Evolutionary conservation across 352 stramenopile genomes (phyloP).

Genomic region (Globisporangium spiculum): DNA sequence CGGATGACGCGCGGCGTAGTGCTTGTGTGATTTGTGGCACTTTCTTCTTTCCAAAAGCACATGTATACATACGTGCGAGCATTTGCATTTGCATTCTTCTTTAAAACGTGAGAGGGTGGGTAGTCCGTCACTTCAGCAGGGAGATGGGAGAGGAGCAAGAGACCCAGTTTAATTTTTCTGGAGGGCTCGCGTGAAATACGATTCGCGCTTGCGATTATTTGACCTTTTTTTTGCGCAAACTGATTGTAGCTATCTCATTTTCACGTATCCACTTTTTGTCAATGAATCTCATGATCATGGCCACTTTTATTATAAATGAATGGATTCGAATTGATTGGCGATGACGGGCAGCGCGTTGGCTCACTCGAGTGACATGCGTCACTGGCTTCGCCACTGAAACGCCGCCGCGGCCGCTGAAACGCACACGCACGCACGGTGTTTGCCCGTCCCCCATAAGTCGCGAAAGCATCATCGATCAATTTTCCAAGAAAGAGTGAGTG

Average conservation of each 20-base stretch:
- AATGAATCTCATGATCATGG: neutral
- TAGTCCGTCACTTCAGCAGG: neutral
- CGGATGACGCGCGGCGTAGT: neutral
- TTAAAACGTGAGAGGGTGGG: neutral
- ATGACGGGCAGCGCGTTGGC: neutral
- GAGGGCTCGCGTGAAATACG: neutral
- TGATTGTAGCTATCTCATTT: neutral
- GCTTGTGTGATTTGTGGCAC: neutral
- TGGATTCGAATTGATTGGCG: neutral
- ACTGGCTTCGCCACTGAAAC: neutral
- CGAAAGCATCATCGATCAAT: neutral
- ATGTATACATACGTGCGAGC: neutral
- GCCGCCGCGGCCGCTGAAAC: neutral
- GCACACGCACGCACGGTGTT: neutral
- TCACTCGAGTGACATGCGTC: neutral
- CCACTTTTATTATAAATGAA: no score
- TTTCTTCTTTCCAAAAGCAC: conserved; percentile 5
- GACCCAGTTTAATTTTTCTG: neutral
- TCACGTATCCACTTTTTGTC: no score
- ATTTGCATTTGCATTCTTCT: neutral
- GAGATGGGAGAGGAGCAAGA: neutral
- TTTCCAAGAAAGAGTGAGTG: neutral
- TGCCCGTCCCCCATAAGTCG: no score
- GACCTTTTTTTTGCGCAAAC: neutral
- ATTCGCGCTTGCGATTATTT: neutral